A percentile compares a stretch with the other conserved stretches of the same genome.
phyloP scores from a whole-genome alignment of 208 protist species.

The Trypanosoma brucei region DNA sequence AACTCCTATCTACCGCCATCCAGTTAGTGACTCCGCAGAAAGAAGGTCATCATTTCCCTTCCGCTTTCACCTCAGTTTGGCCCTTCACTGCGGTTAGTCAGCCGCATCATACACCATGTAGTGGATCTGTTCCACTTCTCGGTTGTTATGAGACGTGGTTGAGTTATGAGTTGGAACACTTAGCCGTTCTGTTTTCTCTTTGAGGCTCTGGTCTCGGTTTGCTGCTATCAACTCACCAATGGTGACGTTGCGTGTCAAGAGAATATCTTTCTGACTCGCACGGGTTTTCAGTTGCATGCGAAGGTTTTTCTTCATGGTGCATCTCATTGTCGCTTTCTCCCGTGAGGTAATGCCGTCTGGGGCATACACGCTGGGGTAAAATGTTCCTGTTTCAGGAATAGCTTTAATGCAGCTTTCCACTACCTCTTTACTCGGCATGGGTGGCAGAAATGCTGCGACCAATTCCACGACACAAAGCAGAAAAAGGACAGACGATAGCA shows the following conservation, averaged over 20 bases:
- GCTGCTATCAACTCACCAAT: constrained; percentile 77
- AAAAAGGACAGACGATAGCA: constrained; percentile 34
- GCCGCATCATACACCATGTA: too few relatives aligned
- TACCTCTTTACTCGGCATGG: constrained; percentile 21
- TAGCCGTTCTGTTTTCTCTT: background rate
- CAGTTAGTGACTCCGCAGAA: too few relatives aligned
- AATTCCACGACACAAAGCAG: constrained; percentile 36
- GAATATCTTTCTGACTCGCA: constrained; percentile 28
- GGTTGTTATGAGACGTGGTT: too few relatives aligned
- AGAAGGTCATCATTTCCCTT: too few relatives aligned
- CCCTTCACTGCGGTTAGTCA: too few relatives aligned
- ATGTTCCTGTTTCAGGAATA: constrained; percentile 59
- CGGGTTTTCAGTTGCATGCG: constrained; percentile 32
- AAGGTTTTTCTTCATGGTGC: constrained; percentile 34
- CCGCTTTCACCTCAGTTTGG: too few relatives aligned
- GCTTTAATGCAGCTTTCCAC: constrained; percentile 30
- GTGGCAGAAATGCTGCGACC: constrained; percentile 29
- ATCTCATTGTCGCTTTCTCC: constrained; percentile 23
- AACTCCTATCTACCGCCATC: too few relatives aligned
- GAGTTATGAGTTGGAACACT: too few relatives aligned
- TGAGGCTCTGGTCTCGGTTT: constrained; percentile 54
- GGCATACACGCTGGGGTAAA: constrained; percentile 61
- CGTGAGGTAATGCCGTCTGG: constrained; percentile 53
- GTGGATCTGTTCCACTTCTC: too few relatives aligned
- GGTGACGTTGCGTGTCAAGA: constrained; percentile 46